phyloP scores from a whole-genome alignment of 2,329 filamentous ascomycete species.

The Westerdykella sp. region DNA sequence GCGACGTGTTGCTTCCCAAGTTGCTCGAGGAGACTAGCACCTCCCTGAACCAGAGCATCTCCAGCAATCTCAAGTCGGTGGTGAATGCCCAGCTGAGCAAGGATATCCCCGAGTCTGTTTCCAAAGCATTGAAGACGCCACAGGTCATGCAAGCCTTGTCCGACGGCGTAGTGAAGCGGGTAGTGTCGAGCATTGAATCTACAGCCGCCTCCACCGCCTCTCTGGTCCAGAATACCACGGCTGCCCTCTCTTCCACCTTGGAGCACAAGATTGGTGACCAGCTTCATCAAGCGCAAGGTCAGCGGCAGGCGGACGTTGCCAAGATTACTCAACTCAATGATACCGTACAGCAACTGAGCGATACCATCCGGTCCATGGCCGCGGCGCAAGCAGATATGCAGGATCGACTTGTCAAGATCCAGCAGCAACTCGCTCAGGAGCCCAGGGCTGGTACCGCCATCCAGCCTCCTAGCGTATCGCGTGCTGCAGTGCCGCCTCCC shows the following conservation, averaged over 20 bases:
- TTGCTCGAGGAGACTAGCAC: constrained; percentile 62
- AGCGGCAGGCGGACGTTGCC: constrained; percentile 49
- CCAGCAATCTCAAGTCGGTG: constrained; percentile 59
- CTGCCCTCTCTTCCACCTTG: constrained; percentile 62
- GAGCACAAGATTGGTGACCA: constrained; percentile 54
- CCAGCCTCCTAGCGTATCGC: constrained; percentile 9
- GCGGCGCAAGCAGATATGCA: constrained; percentile 64
- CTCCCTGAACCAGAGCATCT: constrained; percentile 65
- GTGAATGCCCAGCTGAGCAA: constrained; percentile 62
- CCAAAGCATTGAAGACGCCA: constrained; percentile 63
- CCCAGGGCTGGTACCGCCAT: constrained; percentile 6
- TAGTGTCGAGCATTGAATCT: constrained; percentile 61
- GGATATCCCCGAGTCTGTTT: constrained; percentile 66
- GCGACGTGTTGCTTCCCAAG: constrained; percentile 67
- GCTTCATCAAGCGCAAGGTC: constrained; percentile 46
- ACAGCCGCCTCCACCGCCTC: constrained; percentile 48
- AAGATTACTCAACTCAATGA: constrained; percentile 70
- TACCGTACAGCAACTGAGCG: constrained; percentile 59
- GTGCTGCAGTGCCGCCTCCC: constrained; percentile 38
- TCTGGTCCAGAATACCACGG: constrained; percentile 59
- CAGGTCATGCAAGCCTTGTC: constrained; percentile 67
- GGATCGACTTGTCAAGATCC: constrained; percentile 44
- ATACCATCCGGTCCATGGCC: constrained; percentile 65
- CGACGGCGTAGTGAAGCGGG: constrained; percentile 62
- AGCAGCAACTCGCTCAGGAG: constrained; percentile 35